Percentiles rank a stretch among this genome's conserved stretches.
phyloP scores from a whole-genome alignment of 805 yeast genomes.

The Wickerhamiella azyma region DNA sequence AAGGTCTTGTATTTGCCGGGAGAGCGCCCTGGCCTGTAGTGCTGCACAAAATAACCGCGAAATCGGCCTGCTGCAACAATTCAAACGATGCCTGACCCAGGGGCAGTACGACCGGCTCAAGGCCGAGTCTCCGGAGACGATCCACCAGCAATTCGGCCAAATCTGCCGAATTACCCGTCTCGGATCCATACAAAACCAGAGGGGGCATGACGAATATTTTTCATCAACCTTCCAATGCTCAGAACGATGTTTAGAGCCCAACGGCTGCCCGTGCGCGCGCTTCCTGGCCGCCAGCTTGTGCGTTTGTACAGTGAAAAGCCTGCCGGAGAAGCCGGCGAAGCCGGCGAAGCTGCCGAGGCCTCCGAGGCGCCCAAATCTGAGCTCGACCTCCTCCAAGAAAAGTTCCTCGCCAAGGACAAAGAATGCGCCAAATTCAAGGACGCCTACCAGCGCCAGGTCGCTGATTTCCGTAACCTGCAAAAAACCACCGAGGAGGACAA shows the following conservation, averaged over 20 bases:
- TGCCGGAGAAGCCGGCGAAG: conserved; percentile 14
- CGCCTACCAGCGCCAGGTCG: conserved; percentile 66
- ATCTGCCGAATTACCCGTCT: conserved; percentile 85
- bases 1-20: conserved; percentile 59
- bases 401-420: conserved; percentile 39
- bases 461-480: conserved; percentile 87
- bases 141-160: conserved; percentile 53
- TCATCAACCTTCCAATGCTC: conserved; percentile 1
- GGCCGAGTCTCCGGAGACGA: conserved; percentile 40
- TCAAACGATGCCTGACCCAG: conserved; percentile 26
- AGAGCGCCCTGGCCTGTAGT: conserved; percentile 95
- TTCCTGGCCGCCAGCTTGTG: background rate
- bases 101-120: conserved; percentile 44
- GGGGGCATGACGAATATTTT: conserved; percentile 1
- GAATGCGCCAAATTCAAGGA: conserved; percentile 75
- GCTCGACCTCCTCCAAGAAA: conserved; percentile 32
- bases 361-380: conserved; percentile 16
- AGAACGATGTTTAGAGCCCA: conserved; percentile 3
- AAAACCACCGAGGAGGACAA: conserved; percentile 79
- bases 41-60: conserved; percentile 52
- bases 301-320: conserved; percentile 12
- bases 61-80: conserved; percentile 33
- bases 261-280: conserved; percentile 2
- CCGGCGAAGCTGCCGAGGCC: conserved; percentile 12
- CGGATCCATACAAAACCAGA: conserved; percentile 66